Conservation (phyloP, 768 basidiomycete genomes). For the Kwoniella dejecticola region DNA sequence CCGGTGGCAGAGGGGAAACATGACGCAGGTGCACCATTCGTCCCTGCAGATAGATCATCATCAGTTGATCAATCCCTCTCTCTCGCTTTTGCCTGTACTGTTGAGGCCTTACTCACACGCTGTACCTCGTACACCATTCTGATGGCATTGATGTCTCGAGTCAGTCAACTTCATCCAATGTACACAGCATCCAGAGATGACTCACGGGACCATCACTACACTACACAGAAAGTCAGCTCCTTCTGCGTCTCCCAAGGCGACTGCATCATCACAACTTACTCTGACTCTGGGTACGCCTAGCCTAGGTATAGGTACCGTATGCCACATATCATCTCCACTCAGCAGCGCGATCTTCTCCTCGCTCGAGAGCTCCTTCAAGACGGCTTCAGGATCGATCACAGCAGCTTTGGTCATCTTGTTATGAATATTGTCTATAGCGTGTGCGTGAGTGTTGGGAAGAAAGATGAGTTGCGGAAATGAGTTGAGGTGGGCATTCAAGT, state of each 20-base stretch:
- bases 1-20: constrained; percentile 66
- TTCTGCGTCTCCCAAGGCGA: neutral
- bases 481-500: no score
- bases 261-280: constrained; percentile 22
- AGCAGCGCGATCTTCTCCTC: constrained; percentile 43
- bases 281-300: constrained; percentile 33
- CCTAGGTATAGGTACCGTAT: constrained; percentile 35
- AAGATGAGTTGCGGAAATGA: neutral
- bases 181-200: no score
- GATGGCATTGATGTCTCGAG: neutral
- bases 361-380: constrained; percentile 29
- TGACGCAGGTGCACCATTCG: constrained; percentile 63
- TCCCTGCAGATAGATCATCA: constrained; percentile 56
- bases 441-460: no score
- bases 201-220: constrained; percentile 37
- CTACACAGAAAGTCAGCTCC: constrained; percentile 10
- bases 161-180: no score
- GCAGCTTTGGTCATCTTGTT: constrained; percentile 8
- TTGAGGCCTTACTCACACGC: no score
- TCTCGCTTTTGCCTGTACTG: neutral
- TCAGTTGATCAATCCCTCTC: no score
- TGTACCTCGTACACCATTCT: constrained; percentile 40
- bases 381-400: constrained; percentile 12
- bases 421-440: neutral
- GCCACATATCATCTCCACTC: constrained; percentile 42